Evolutionary conservation across 2,329 filamentous ascomycete genomes (phyloP).

Genomic region (Colletotrichum gloeosporioides): DNA sequence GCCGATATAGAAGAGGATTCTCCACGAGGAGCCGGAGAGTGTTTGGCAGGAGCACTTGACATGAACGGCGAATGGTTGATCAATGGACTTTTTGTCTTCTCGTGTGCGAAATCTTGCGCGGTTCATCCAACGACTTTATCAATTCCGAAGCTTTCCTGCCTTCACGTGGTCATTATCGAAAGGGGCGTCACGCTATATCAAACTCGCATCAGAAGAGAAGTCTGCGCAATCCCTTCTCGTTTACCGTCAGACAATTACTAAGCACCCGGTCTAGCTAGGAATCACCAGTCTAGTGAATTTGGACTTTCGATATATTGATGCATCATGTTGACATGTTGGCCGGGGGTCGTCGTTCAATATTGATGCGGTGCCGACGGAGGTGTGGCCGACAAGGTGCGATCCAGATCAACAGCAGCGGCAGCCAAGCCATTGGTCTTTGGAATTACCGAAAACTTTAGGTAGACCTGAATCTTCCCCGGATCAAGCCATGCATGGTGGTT

Average conservation of each 20-base stretch:
- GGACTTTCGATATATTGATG: neutral
- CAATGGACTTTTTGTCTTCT: neutral
- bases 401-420: neutral
- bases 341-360: neutral
- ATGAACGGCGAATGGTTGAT: neutral
- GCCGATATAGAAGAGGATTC: neutral
- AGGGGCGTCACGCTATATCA: neutral
- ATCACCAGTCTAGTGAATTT: neutral
- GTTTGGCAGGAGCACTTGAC: neutral
- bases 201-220: neutral
- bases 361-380: neutral
- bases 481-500: fast-evolving
- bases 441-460: neutral
- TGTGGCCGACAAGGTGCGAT: neutral
- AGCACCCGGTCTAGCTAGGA: neutral
- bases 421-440: neutral
- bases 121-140: neutral
- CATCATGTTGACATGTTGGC: neutral
- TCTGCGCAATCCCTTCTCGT: neutral
- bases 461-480: neutral
- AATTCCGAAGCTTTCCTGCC: neutral
- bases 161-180: neutral
- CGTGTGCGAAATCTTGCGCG: neutral
- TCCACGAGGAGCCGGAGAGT: neutral
- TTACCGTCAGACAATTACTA: neutral